These are phyloP conservation scores for Fragilariopsis cylindrus DNA, from an alignment of 108 stramenopile genomes.

Conservation along the genomic window DNA sequence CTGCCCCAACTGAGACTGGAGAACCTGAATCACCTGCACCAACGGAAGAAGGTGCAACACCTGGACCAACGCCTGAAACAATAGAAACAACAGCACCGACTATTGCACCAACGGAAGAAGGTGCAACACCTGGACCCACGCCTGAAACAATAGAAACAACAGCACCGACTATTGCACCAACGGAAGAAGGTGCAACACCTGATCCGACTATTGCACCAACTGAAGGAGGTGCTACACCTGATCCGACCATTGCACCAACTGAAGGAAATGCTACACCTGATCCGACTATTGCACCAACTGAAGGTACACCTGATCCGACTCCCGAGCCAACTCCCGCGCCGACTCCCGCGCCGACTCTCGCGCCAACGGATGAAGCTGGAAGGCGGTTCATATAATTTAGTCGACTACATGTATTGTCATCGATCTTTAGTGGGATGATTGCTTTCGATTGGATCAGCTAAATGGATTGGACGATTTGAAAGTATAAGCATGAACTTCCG, in stretches of 20 bases:
- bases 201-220: neutral
- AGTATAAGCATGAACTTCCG: no score
- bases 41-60: neutral
- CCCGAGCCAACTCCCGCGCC: conserved; percentile 9
- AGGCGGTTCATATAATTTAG: no score
- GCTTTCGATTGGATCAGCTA: no score
- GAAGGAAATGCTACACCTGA: neutral
- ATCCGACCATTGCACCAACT: neutral
- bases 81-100: neutral
- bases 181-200: neutral
- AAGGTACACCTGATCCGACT: neutral
- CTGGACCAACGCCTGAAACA: neutral
- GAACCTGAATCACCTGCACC: neutral
- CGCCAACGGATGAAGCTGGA: neutral
- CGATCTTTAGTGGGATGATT: no score
- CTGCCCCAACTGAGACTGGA: neutral
- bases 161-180: conserved; percentile 6
- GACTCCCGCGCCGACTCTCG: neutral
- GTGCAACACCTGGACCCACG: neutral
- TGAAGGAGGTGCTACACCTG: neutral
- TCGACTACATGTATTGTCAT: no score
- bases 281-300: neutral
- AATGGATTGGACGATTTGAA: no score
- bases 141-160: neutral
- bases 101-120: no score